phyloP scores from a whole-genome alignment of 805 yeast species.

The Komagataella mondaviorum region DNA sequence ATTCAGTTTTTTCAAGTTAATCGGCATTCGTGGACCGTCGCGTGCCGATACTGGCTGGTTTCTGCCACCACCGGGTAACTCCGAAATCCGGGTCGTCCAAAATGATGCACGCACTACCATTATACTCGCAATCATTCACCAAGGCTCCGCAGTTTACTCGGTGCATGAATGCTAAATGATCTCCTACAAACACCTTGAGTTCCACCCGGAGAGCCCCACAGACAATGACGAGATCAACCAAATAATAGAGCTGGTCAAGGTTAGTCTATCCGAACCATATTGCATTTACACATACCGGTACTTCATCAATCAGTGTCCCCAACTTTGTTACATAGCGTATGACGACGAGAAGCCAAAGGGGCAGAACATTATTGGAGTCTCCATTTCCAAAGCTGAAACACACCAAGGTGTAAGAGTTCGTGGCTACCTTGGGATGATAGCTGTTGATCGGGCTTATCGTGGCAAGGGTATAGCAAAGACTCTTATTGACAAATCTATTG shows the following conservation, averaged over 20 bases:
- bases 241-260: conserved; percentile 45
- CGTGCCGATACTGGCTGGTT: not conserved
- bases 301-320: conserved; percentile 86
- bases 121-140: not conserved
- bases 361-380: conserved; percentile 54
- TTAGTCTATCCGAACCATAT: conserved; percentile 85
- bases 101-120: too few species aligned
- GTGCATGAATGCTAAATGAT: not conserved
- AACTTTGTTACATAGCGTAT: conserved; percentile 56
- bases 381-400: conserved; percentile 68
- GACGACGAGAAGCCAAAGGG: conserved; percentile 13
- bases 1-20: not conserved
- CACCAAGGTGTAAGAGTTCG: conserved; percentile 64
- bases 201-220: conserved; percentile 1
- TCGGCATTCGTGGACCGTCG: not conserved
- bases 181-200: not conserved
- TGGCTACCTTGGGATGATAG: conserved; percentile 96
- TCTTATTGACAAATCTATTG: conserved; percentile 49
- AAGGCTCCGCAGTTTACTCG: not conserved
- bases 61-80: not conserved
- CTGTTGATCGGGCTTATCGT: conserved; percentile 58
- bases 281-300: conserved; percentile 87
- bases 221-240: conserved; percentile 30
- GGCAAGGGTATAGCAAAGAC: conserved; percentile 74
- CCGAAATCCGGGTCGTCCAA: not conserved